These are phyloP conservation scores for Sisymbrium irio DNA, from an alignment of 345 rosid genomes.

Conservation along the genomic window DNA sequence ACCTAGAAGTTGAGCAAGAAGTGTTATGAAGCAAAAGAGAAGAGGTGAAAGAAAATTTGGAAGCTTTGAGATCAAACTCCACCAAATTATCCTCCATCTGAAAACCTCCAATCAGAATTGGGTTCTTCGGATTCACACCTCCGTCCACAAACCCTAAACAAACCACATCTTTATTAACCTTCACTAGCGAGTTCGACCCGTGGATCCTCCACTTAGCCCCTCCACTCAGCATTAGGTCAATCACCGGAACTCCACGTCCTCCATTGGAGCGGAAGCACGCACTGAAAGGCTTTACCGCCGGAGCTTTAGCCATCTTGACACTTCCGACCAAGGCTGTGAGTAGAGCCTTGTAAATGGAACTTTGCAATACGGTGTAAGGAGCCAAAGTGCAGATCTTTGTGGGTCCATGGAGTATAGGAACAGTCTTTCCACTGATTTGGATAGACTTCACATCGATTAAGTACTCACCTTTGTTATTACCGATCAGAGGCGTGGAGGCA, in stretches of 20 bases:
- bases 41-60: constrained; percentile 22
- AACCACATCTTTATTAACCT: constrained; percentile 22
- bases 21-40: constrained; percentile 22
- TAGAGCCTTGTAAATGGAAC: constrained; percentile 34
- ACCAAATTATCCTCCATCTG: constrained; percentile 32
- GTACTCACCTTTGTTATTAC: constrained; percentile 13
- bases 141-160: constrained; percentile 46
- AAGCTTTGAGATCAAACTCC: constrained; percentile 28
- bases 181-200: constrained; percentile 39
- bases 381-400: constrained; percentile 32
- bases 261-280: constrained; percentile 26
- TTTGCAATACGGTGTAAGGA: constrained; percentile 33
- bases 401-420: constrained; percentile 2
- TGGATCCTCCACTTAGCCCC: constrained; percentile 40
- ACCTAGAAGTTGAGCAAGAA: constrained; percentile 6
- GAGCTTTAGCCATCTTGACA: constrained; percentile 12
- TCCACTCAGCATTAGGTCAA: constrained; percentile 22
- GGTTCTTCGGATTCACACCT: constrained; percentile 22
- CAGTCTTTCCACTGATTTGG: constrained; percentile 1
- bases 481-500: constrained; percentile 23
- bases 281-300: constrained; percentile 28
- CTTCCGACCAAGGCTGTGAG: background rate
- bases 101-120: constrained; percentile 22
- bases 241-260: constrained; percentile 23
- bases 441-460: constrained; percentile 32